These are phyloP conservation scores for Pyrenochaeta sp. DNA, from an alignment of 2,329 filamentous ascomycete species.

Conservation along the genomic window DNA sequence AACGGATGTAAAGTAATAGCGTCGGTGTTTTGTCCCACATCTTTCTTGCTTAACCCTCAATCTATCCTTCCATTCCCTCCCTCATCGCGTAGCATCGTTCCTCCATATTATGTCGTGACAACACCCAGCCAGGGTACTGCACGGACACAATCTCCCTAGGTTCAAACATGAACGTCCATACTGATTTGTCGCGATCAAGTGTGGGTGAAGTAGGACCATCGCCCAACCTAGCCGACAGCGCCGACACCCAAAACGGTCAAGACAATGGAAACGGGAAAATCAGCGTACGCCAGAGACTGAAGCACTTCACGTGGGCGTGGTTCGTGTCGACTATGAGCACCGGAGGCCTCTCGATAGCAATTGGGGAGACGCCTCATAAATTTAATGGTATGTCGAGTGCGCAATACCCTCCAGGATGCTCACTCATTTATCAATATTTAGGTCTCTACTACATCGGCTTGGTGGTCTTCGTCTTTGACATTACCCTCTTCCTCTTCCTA, in stretches of 20 bases:
- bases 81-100: background rate
- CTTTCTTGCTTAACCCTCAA: background rate
- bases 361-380: constrained; percentile 52
- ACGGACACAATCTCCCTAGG: background rate
- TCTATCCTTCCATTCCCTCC: background rate
- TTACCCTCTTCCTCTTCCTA: constrained; percentile 53
- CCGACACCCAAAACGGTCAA: background rate
- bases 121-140: background rate
- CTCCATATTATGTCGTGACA: background rate
- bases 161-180: background rate
- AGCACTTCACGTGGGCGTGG: constrained; percentile 57
- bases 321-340: constrained; percentile 58
- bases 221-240: background rate
- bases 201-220: background rate
- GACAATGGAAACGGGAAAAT: constrained; percentile 1
- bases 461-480: constrained; percentile 59
- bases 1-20: background rate
- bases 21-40: background rate
- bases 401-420: background rate
- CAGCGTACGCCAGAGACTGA: constrained; percentile 31
- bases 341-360: constrained; percentile 54
- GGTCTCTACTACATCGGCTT: constrained; percentile 61
- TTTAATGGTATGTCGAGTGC: constrained; percentile 37
- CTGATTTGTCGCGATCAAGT: background rate
- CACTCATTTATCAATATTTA: constrained; percentile 19